Evolutionary conservation across 129 eudicot genomes (phyloP).

Genomic region (carrot (Daucus carota)): DH1_v3.0 NC_030381.2:54090001-54090500

Average conservation of each 20-base stretch:
- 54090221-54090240: neutral
- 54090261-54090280: too few species aligned
- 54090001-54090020: slow-evolving; percentile 66
- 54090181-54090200: neutral
- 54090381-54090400: too few species aligned
- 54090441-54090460: too few species aligned
- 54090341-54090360: too few species aligned
- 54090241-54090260: too few species aligned
- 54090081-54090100: neutral
- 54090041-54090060: slow-evolving; percentile 14
- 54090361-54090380: too few species aligned
- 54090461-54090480: too few species aligned
- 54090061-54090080: slow-evolving; percentile 57
- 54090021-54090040: slow-evolving; percentile 28
- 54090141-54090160: neutral
- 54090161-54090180: neutral
- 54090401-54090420: too few species aligned
- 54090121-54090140: neutral
- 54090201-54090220: neutral
- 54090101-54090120: neutral
- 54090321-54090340: too few species aligned
- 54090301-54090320: neutral
- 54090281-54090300: too few species aligned
- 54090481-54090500: too few species aligned
- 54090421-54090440: too few species aligned